These are phyloP conservation scores for Anisodus tanguticus DNA, from an alignment of 257 asterid genomes.

Conservation along the genomic window DNA sequence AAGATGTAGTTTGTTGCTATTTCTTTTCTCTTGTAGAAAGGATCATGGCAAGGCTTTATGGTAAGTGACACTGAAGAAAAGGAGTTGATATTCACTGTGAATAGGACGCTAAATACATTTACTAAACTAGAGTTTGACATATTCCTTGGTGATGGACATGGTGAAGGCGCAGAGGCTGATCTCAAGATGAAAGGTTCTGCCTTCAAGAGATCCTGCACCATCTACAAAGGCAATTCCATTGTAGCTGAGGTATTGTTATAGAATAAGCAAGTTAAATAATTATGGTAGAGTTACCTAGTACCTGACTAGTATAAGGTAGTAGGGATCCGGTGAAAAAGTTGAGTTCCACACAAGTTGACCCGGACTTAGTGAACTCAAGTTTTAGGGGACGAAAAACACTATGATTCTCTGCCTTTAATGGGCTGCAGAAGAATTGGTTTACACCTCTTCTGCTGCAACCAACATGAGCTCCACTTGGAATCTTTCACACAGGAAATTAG, in stretches of 20 bases:
- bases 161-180: slow-evolving; percentile 53
- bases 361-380: not conserved
- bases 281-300: not conserved
- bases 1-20: slow-evolving; percentile 28
- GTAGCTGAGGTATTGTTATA: slow-evolving; percentile 69
- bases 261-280: not conserved
- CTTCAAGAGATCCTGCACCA: slow-evolving; percentile 83
- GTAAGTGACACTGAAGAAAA: slow-evolving; percentile 47
- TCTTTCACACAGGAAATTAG: not conserved
- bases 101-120: slow-evolving; percentile 52
- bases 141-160: slow-evolving; percentile 46
- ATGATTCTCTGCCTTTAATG: not conserved
- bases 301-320: not conserved
- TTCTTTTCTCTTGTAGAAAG: slow-evolving; percentile 49
- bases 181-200: slow-evolving; percentile 85
- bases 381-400: not conserved
- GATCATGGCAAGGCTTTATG: slow-evolving; percentile 70
- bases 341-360: not conserved
- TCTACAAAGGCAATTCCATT: slow-evolving; percentile 69
- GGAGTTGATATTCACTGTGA: slow-evolving; percentile 57
- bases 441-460: not conserved
- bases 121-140: slow-evolving; percentile 64
- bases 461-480: not conserved
- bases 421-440: not conserved
- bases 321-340: not conserved